Percentiles rank a stretch among this genome's conserved stretches.
Evolutionary conservation across 2,329 filamentous ascomycete genomes (phyloP).

Genomic region (Trichoderma afroharzianum): DNA sequence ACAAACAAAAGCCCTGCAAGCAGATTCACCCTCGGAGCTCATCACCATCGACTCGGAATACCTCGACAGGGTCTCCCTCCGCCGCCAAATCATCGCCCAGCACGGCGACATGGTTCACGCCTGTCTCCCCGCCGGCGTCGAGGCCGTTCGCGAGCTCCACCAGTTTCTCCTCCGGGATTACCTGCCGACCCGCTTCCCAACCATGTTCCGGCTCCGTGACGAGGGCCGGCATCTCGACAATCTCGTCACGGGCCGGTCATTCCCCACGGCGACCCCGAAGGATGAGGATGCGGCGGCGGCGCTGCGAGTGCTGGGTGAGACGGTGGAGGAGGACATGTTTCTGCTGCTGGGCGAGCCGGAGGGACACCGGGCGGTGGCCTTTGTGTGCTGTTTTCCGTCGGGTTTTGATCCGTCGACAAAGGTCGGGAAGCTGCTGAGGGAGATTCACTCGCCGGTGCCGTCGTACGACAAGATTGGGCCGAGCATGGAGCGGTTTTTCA

Average conservation of each 20-base stretch:
- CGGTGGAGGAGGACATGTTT: slow-evolving; percentile 54
- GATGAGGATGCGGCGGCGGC: slow-evolving; percentile 29
- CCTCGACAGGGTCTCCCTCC: slow-evolving; percentile 38
- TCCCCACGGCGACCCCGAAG: slow-evolving; percentile 28
- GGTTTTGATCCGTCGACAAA: slow-evolving; percentile 52
- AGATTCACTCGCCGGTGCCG: slow-evolving; percentile 52
- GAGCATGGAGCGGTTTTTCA: slow-evolving; percentile 55
- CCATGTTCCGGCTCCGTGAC: slow-evolving; percentile 41
- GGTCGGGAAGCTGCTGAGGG: slow-evolving; percentile 44
- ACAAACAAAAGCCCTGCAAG: slow-evolving; percentile 35
- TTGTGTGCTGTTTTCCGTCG: slow-evolving; percentile 49
- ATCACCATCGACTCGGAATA: slow-evolving; percentile 53
- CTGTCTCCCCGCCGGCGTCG: slow-evolving; percentile 36
- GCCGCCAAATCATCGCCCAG: slow-evolving; percentile 37
- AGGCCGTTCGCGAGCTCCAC: slow-evolving; percentile 48
- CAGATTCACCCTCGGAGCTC: slow-evolving; percentile 44
- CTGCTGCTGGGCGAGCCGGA: slow-evolving; percentile 41
- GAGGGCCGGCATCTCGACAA: slow-evolving; percentile 38
- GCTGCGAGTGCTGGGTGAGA: slow-evolving; percentile 44
- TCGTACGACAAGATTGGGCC: slow-evolving; percentile 51
- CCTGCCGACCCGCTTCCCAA: slow-evolving; percentile 47
- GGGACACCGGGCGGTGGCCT: slow-evolving; percentile 45
- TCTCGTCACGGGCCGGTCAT: slow-evolving; percentile 32
- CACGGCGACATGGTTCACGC: slow-evolving; percentile 42
- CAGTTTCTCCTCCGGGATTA: slow-evolving; percentile 44